phyloP scores from a whole-genome alignment of 176 grass and related monocot genomes.

The Elymus sibiricus region DNA sequence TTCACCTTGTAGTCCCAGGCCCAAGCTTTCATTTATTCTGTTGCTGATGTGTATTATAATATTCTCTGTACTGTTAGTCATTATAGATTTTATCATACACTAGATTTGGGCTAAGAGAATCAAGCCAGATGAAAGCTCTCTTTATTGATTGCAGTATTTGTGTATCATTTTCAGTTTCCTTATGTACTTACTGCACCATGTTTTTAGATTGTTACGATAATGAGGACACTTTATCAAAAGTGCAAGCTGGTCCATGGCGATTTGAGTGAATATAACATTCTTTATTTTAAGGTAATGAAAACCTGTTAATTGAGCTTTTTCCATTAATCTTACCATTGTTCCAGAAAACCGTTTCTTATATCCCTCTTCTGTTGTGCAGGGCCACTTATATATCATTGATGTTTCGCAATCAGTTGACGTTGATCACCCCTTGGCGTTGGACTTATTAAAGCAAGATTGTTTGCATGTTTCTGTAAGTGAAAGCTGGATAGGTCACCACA shows the following conservation, averaged over 20 bases:
- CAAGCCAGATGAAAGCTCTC: too few species aligned
- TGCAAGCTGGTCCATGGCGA: constrained; percentile 99
- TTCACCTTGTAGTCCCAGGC: too few species aligned
- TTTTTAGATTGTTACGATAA: constrained; percentile 82
- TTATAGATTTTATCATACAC: too few species aligned
- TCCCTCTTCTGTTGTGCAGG: constrained; percentile 36
- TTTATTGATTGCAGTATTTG: too few species aligned
- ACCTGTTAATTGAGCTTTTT: constrained; percentile 14
- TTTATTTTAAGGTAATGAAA: constrained; percentile 81
- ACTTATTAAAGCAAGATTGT: constrained; percentile 95
- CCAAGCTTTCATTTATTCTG: too few species aligned
- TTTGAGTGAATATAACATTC: constrained; percentile 98
- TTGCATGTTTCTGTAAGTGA: constrained; percentile 82
- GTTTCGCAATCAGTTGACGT: constrained; percentile 95
- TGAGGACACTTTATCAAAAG: constrained; percentile 84
- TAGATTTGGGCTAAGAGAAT: too few species aligned
- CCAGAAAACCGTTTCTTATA: not conserved
- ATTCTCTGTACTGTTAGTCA: too few species aligned
- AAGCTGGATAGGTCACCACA: not conserved
- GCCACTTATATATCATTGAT: constrained; percentile 97
- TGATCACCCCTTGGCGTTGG: constrained; percentile 76
- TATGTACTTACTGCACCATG: constrained; percentile 11
- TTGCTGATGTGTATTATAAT: too few species aligned
- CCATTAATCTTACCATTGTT: not conserved
- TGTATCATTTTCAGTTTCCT: constrained; percentile 21